A percentile compares a stretch with the other conserved stretches of the same genome.
Conservation (phyloP, 2,329 filamentous ascomycete species). For the Penicillium italicum region DNA sequence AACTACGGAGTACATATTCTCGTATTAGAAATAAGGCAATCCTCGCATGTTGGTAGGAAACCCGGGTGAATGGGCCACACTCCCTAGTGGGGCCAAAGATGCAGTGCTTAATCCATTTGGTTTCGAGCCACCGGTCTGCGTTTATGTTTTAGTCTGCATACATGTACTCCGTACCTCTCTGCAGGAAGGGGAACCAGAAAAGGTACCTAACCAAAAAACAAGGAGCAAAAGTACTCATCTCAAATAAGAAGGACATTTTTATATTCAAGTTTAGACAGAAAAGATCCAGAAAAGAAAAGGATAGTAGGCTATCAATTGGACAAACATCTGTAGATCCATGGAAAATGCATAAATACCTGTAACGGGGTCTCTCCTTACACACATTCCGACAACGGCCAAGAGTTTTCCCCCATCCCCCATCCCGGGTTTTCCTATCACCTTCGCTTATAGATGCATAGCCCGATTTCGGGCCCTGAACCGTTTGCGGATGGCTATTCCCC, state of each 20-base stretch:
- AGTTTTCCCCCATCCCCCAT: no score
- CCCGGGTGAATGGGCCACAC: constrained; percentile 12
- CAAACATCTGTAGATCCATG: not conserved
- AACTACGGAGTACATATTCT: not conserved
- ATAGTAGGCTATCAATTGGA: not conserved
- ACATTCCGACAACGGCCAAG: constrained; percentile 35
- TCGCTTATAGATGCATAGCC: constrained; percentile 12
- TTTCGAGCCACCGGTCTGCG: constrained; percentile 5
- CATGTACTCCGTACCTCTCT: no score
- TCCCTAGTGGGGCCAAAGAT: constrained; percentile 27
- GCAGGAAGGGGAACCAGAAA: not conserved
- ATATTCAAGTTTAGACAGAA: not conserved
- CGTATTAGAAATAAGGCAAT: not conserved
- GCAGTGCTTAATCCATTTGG: constrained; percentile 29
- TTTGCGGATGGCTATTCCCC: constrained; percentile 3
- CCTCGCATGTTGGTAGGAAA: constrained; percentile 6
- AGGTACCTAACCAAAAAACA: not conserved
- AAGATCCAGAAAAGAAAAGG: not conserved
- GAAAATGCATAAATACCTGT: constrained; percentile 12
- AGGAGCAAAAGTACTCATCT: not conserved
- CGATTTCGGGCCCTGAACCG: constrained; percentile 29
- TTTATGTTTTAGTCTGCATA: not conserved
- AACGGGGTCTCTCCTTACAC: not conserved
- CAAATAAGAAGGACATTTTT: not conserved
- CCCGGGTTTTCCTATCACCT: constrained; percentile 17